Conservation (phyloP, 345 rosid genomes). For the Eucalyptus albens region DNA sequence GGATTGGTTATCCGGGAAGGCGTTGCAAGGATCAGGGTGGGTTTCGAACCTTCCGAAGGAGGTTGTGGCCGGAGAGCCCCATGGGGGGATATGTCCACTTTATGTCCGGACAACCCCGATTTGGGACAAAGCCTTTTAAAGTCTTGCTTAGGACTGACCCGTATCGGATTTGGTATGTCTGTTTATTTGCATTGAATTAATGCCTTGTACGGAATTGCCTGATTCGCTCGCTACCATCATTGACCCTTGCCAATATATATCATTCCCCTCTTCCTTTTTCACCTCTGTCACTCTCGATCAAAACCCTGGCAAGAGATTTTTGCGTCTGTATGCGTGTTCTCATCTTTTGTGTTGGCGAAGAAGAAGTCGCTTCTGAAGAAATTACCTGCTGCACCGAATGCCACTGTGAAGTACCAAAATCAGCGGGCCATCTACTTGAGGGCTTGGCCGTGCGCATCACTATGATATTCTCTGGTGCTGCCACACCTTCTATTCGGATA, state of each 20-base stretch:
- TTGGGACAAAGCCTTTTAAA: too few relatives aligned
- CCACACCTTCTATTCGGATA: not conserved
- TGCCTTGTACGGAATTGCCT: too few relatives aligned
- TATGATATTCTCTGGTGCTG: not conserved
- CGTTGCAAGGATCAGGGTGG: accelerated
- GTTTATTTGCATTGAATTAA: too few relatives aligned
- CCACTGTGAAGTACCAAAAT: not conserved
- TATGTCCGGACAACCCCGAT: too few relatives aligned
- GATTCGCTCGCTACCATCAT: too few relatives aligned
- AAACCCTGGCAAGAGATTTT: not conserved
- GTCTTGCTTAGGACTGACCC: too few relatives aligned
- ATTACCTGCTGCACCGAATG: not conserved
- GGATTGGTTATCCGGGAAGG: too few relatives aligned
- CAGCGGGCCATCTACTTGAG: not conserved
- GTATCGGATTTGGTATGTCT: too few relatives aligned
- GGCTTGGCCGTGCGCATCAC: not conserved
- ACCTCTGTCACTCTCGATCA: not conserved
- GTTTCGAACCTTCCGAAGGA: too few relatives aligned
- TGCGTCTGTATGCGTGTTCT: not conserved
- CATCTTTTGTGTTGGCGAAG: not conserved
- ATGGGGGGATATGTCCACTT: too few relatives aligned
- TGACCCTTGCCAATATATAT: too few relatives aligned
- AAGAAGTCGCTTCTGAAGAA: not conserved
- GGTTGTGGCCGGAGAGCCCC: too few relatives aligned
- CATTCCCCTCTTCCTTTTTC: not conserved